Conservation (phyloP, 257 asterid genomes). For the Lavandula angustifolia region DNA sequence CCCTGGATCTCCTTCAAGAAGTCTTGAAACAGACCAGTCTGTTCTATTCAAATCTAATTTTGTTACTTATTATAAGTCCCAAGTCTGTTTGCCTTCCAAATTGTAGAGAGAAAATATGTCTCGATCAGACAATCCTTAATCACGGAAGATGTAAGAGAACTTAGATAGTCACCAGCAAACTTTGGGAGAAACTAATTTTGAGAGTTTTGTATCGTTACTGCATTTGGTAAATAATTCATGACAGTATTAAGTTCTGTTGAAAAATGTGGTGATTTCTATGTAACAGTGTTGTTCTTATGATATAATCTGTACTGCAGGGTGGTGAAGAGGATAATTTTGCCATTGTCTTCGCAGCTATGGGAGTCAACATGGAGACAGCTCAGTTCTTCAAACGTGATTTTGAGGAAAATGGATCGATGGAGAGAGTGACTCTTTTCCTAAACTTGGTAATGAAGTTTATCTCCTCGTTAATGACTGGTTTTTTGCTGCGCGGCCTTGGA, state of each 20-base stretch:
- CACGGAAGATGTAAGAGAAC: too few species aligned
- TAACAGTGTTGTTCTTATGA: conserved; percentile 28
- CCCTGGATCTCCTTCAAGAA: too few species aligned
- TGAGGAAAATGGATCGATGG: conserved; percentile 99
- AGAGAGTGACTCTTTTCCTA: conserved; percentile 93
- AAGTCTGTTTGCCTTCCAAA: too few species aligned
- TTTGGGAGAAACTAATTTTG: too few species aligned
- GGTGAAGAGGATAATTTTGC: conserved; percentile 95
- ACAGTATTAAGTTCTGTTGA: conserved; percentile 6
- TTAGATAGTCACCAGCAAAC: too few species aligned
- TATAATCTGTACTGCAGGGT: conserved; percentile 47
- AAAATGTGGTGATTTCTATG: conserved; percentile 14
- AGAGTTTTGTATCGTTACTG: background rate
- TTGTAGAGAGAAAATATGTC: too few species aligned
- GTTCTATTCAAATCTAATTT: too few species aligned
- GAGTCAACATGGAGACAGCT: conserved; percentile 99
- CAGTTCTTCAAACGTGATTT: conserved; percentile 98
- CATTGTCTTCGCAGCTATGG: conserved; percentile 99
- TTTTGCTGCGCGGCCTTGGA: conserved; percentile 16
- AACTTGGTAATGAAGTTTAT: conserved; percentile 62
- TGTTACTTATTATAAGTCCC: too few species aligned
- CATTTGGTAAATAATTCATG: background rate
- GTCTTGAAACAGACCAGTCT: too few species aligned
- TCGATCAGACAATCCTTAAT: too few species aligned
- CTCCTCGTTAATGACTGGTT: conserved; percentile 11